Conservation (phyloP, 2,329 filamentous ascomycete species). For the Elsinoe arachidis region DNA sequence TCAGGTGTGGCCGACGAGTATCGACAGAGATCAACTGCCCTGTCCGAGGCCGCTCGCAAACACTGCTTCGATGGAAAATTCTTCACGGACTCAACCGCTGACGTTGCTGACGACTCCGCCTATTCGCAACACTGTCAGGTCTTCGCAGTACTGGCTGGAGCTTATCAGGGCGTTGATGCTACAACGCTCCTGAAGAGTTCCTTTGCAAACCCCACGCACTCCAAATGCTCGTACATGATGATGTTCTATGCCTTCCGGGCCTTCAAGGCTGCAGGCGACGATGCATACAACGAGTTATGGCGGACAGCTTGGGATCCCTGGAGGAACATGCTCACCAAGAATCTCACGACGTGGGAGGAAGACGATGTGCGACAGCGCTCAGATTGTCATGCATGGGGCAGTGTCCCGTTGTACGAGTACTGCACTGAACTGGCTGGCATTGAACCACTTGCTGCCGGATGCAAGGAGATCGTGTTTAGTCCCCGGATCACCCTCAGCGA, state of each 20-base stretch:
- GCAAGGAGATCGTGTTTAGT: background rate
- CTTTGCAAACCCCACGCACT: slow-evolving; percentile 19
- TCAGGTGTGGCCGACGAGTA: slow-evolving; percentile 28
- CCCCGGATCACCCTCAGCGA: background rate
- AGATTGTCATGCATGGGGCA: slow-evolving; percentile 39
- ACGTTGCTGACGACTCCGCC: slow-evolving; percentile 21
- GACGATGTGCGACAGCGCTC: slow-evolving; percentile 36
- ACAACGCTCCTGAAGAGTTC: slow-evolving; percentile 24
- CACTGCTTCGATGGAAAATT: slow-evolving; percentile 21
- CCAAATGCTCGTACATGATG: slow-evolving; percentile 25
- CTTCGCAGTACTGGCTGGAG: slow-evolving; percentile 30
- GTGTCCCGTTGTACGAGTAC: slow-evolving; percentile 36
- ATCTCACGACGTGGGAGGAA: slow-evolving; percentile 36
- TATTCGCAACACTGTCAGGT: slow-evolving; percentile 34
- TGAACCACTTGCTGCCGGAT: slow-evolving; percentile 16
- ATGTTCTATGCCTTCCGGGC: slow-evolving; percentile 35
- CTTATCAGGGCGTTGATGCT: slow-evolving; percentile 17
- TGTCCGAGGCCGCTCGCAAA: slow-evolving; percentile 21
- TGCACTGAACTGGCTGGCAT: slow-evolving; percentile 31
- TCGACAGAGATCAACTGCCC: slow-evolving; percentile 19
- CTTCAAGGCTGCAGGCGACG: slow-evolving; percentile 27
- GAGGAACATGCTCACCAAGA: slow-evolving; percentile 31
- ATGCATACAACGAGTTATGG: slow-evolving; percentile 30
- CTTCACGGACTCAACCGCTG: slow-evolving; percentile 30
- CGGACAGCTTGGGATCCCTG: slow-evolving; percentile 26